phyloP scores from a whole-genome alignment of 2,329 filamentous ascomycete genomes.

The Fusarium luffae region DNA sequence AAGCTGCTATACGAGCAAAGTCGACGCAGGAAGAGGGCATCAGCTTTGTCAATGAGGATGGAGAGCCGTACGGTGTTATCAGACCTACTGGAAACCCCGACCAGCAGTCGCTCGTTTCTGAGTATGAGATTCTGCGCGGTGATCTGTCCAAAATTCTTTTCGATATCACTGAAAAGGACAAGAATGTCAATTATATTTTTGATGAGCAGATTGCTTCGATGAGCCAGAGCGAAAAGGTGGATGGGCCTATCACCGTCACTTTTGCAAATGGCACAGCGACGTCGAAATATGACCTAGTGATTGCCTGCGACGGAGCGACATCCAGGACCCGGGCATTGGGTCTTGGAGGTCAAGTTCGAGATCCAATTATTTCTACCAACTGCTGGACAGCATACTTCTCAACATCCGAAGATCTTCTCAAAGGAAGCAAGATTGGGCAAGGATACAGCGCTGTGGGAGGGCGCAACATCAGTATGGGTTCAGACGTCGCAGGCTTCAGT shows the following conservation, averaged over 20 bases:
- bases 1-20: slow-evolving; percentile 7
- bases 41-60: slow-evolving; percentile 12
- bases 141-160: slow-evolving; percentile 18
- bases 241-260: background rate
- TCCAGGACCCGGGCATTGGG: slow-evolving; percentile 15
- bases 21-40: slow-evolving; percentile 17
- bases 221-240: slow-evolving; percentile 1
- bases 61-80: slow-evolving; percentile 5
- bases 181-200: slow-evolving; percentile 19
- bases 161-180: slow-evolving; percentile 7
- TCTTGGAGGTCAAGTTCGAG: slow-evolving; percentile 3
- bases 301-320: slow-evolving; percentile 17
- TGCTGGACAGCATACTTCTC: slow-evolving; percentile 57
- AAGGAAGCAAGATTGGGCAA: slow-evolving; percentile 51
- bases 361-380: slow-evolving; percentile 39
- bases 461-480: slow-evolving; percentile 51
- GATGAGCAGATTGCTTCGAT: slow-evolving; percentile 18
- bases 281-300: slow-evolving; percentile 14
- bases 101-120: slow-evolving; percentile 19
- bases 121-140: slow-evolving; percentile 20
- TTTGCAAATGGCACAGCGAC: slow-evolving; percentile 13
- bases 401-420: slow-evolving; percentile 52
- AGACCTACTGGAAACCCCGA: slow-evolving; percentile 16
- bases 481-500: slow-evolving; percentile 48
- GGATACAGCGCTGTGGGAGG: slow-evolving; percentile 53